A percentile compares a stretch with the other conserved stretches of the same genome.
Evolutionary conservation across 768 basidiomycete genomes (phyloP).

Genomic region (Pleurotus sapidus): DNA sequence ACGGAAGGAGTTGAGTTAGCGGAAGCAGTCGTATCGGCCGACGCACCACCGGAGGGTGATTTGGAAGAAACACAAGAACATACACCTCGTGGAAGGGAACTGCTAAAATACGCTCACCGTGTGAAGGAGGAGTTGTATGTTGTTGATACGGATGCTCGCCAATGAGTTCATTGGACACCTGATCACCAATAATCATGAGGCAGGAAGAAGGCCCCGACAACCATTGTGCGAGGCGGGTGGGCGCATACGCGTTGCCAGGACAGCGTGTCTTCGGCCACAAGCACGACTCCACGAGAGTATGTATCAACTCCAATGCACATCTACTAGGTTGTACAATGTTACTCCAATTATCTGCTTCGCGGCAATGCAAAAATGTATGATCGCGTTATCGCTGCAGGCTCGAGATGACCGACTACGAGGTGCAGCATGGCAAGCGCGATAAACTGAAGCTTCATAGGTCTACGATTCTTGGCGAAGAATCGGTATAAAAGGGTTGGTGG

Average conservation of each 20-base stretch:
- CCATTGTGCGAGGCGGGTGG: neutral
- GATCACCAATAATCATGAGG: conserved; percentile 3
- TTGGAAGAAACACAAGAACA: conserved; percentile 8
- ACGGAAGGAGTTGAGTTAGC: conserved; percentile 30
- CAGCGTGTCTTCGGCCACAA: neutral
- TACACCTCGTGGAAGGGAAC: conserved; percentile 32
- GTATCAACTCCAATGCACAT: neutral
- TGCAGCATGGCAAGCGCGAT: neutral
- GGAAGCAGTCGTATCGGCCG: conserved; percentile 15
- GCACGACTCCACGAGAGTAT: conserved; percentile 1
- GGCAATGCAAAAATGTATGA: neutral
- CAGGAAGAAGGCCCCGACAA: neutral
- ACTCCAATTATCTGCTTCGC: neutral
- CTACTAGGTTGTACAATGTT: neutral
- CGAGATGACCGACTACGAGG: neutral
- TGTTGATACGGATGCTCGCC: conserved; percentile 46
- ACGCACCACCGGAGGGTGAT: conserved; percentile 5
- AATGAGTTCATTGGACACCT: neutral
- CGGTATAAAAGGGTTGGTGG: neutral
- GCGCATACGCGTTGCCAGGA: neutral
- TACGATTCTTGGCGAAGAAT: neutral
- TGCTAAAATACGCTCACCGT: conserved; percentile 52
- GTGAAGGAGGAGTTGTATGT: conserved; percentile 57
- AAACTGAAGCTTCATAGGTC: neutral
- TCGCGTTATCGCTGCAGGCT: neutral